Base-by-base conservation (phyloP, 768 basidiomycete species). In the Termitomyces sp. region DNA sequence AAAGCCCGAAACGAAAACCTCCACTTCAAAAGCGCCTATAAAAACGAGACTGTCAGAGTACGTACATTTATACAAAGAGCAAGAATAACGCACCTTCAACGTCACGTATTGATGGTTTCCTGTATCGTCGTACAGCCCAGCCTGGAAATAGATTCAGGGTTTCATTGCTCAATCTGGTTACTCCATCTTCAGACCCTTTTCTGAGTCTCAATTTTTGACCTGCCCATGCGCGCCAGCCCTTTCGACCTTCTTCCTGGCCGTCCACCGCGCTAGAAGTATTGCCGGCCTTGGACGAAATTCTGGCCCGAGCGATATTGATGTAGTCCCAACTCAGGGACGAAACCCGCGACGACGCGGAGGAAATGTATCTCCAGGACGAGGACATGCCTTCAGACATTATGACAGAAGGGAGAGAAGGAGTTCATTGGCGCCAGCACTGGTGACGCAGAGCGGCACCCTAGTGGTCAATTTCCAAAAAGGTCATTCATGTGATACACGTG, bases 1-100 rank as follows among this genome's bases (percentile, higher is more conserved):
- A 62, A 84, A 92, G 0, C 93, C 94, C 14, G 91, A 90, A 8
- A 92, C 75, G 47, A 84, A 87, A 0, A 93, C 72, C 43, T 88
- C 84, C 4, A 94, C 69, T 52, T 87, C 83, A 62, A 92, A 94
- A 4, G 83, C 70, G 43, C 73, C 84, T 82, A 55, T 4, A 34
- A 1, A 9, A 10, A 10, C n/a, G 4, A 20, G 53, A 43, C 49
- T 41, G 13, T 43, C 18, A 34, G 27, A 34, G 53, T 29, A 8
- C 4, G 4, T 16, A 18, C 24, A 37, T 27, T 8, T 4, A 42
- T 18, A 36, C 26, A 10, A 16, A 8, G 13, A 50, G n/a, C n/a
- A 6, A 37, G 5, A 18, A 18, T 65, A 20, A 72, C 70, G 61
- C 49, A 70, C 72, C 65, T 64, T 68, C 65, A 47, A 51, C 56